Conservation (phyloP, 306 rosid genomes). For the Canavalia gladiata region DNA sequence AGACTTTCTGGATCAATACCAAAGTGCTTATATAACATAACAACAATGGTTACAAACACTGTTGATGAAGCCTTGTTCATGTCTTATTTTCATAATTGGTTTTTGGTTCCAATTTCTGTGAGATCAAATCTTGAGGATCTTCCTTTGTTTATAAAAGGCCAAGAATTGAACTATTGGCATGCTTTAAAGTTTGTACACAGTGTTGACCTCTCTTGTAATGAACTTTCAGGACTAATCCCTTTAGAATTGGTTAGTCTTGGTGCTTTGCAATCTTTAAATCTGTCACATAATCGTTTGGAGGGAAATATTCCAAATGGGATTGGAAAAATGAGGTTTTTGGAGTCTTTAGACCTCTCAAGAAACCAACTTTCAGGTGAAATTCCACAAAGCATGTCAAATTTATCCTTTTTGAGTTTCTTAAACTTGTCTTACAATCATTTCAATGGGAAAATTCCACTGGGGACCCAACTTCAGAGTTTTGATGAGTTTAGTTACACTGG, state of each 20-base stretch:
- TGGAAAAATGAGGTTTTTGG: neutral
- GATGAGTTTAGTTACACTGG: constrained; percentile 9
- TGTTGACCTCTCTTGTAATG: constrained; percentile 20
- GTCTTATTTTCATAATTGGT: neutral
- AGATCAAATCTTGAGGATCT: neutral
- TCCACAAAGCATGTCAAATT: constrained; percentile 19
- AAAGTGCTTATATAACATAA: neutral
- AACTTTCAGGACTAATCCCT: constrained; percentile 24
- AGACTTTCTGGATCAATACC: constrained; percentile 10
- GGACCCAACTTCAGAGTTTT: constrained; percentile 31
- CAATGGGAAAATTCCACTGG: constrained; percentile 1
- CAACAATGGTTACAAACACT: neutral
- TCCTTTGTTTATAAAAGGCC: constrained; percentile 6
- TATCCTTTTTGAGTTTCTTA: neutral
- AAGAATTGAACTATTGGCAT: neutral
- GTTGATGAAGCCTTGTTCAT: neutral
- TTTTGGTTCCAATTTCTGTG: neutral
- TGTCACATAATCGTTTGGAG: constrained; percentile 16
- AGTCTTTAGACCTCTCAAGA: constrained; percentile 15
- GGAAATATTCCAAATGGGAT: neutral
- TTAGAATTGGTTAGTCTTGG: neutral
- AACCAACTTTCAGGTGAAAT: constrained; percentile 10
- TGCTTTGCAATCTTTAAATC: constrained; percentile 1
- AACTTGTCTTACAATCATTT: constrained; percentile 22
- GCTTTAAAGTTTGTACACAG: neutral